Percentiles rank a stretch among this genome's conserved stretches.
Conservation (phyloP, 2,329 filamentous ascomycete genomes). For the Penicillium fuscoglaucum region DNA sequence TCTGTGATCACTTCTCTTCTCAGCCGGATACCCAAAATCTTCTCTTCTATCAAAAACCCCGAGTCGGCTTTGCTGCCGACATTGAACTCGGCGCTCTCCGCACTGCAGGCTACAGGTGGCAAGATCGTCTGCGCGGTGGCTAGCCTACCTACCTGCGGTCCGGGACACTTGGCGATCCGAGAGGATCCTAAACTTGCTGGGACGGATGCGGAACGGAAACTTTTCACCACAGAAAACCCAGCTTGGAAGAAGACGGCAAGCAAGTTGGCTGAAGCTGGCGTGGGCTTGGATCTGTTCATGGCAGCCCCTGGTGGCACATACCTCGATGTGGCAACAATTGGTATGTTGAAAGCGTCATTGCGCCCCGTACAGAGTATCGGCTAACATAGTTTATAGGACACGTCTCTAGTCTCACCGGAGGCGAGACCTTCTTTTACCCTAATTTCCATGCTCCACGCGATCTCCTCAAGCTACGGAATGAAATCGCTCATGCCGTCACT, state of each 20-base stretch:
- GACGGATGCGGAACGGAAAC: constrained; percentile 86
- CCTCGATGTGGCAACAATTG: constrained; percentile 88
- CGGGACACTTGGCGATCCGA: constrained; percentile 77
- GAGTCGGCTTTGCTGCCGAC: constrained; percentile 85
- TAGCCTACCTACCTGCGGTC: constrained; percentile 87
- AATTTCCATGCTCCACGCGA: constrained; percentile 92
- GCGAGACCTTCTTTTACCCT: constrained; percentile 94
- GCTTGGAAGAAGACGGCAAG: constrained; percentile 82
- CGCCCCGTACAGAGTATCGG: neutral
- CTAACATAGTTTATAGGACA: constrained; percentile 58
- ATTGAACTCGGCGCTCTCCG: constrained; percentile 78
- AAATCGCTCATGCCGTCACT: constrained; percentile 82
- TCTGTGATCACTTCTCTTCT: constrained; percentile 86
- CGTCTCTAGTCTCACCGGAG: constrained; percentile 83
- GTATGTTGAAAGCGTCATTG: constrained; percentile 48
- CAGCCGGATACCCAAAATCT: constrained; percentile 77
- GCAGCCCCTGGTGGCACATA: constrained; percentile 88
- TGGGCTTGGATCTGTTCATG: constrained; percentile 93
- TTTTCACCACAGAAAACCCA: constrained; percentile 86
- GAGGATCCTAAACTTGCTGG: constrained; percentile 85
- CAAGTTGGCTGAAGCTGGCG: constrained; percentile 81
- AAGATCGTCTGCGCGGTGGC: constrained; percentile 88
- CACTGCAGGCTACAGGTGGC: constrained; percentile 81
- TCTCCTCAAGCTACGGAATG: constrained; percentile 75
- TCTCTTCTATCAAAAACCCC: constrained; percentile 82